Conservation (phyloP, 305 asterid genomes). For the Solanum hybrid region DNA sequence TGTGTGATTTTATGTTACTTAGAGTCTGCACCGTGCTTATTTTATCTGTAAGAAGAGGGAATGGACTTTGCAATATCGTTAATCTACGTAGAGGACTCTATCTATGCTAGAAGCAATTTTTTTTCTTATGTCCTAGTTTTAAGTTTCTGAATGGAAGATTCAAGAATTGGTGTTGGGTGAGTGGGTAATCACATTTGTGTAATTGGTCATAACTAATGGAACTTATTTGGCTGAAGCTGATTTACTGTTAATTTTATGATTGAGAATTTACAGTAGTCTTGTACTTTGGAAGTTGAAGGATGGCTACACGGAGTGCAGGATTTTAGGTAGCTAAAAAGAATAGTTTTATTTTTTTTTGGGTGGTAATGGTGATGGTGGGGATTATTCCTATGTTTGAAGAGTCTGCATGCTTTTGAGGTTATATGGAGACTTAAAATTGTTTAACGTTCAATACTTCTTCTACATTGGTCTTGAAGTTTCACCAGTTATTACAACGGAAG, state of each 20-base stretch:
- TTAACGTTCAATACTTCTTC: neutral
- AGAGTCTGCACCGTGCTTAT: neutral
- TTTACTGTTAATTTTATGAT: neutral
- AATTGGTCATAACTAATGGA: neutral
- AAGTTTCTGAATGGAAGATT: neutral
- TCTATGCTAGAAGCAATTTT: neutral
- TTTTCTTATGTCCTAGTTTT: neutral
- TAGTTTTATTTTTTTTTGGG: neutral
- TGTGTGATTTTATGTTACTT: neutral
- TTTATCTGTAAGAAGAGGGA: neutral
- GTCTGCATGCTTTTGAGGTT: neutral
- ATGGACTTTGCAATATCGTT: neutral
- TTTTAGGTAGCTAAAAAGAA: neutral
- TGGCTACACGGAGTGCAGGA: neutral
- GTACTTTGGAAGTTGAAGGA: neutral
- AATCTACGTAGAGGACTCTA: neutral
- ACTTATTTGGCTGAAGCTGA: constrained; percentile 1
- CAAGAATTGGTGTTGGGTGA: neutral
- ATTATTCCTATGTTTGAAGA: neutral
- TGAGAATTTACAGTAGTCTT: neutral
- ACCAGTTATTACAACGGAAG: neutral
- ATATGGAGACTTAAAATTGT: neutral
- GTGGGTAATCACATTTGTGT: neutral
- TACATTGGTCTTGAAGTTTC: neutral
- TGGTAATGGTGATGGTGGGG: neutral